Conservation (phyloP, 2,329 filamentous ascomycete genomes). For the Colletotrichum lindemuthianum region DNA sequence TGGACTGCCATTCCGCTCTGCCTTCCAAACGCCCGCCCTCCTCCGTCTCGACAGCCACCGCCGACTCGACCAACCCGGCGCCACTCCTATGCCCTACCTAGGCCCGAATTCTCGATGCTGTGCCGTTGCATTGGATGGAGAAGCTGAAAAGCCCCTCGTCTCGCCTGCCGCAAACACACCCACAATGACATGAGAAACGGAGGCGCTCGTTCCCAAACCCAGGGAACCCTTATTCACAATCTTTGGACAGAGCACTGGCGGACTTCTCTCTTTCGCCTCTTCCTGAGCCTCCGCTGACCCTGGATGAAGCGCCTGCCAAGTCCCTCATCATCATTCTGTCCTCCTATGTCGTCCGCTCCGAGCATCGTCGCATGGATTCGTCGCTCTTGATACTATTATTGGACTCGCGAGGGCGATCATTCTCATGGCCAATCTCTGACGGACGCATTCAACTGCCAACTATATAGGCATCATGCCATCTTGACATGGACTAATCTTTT, state of each 20-base stretch:
- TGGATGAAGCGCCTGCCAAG: constrained; percentile 34
- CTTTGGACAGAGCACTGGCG: neutral
- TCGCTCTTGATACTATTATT: constrained; percentile 30
- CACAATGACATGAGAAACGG: constrained; percentile 27
- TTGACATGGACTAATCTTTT: constrained; percentile 18
- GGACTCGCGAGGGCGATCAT: constrained; percentile 26
- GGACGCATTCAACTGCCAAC: neutral
- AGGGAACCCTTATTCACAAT: constrained; percentile 7
- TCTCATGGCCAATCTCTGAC: neutral
- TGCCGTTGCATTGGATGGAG: constrained; percentile 26
- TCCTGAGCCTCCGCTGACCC: constrained; percentile 19
- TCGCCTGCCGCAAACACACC: constrained; percentile 17
- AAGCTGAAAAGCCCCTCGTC: constrained; percentile 19
- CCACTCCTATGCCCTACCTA: neutral
- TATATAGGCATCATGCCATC: constrained; percentile 34
- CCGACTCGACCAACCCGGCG: constrained; percentile 1
- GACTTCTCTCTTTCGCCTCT: neutral
- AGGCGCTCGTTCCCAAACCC: constrained; percentile 29
- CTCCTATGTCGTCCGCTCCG: constrained; percentile 17
- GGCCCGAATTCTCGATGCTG: constrained; percentile 22
- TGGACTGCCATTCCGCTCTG: constrained; percentile 4
- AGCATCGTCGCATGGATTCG: constrained; percentile 19
- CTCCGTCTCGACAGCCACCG: constrained; percentile 20
- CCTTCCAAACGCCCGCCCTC: constrained; percentile 7
- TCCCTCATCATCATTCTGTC: constrained; percentile 18